phyloP scores from a whole-genome alignment of 1,284 basidiomycete species.

The Rhodotorula sp. region DNA sequence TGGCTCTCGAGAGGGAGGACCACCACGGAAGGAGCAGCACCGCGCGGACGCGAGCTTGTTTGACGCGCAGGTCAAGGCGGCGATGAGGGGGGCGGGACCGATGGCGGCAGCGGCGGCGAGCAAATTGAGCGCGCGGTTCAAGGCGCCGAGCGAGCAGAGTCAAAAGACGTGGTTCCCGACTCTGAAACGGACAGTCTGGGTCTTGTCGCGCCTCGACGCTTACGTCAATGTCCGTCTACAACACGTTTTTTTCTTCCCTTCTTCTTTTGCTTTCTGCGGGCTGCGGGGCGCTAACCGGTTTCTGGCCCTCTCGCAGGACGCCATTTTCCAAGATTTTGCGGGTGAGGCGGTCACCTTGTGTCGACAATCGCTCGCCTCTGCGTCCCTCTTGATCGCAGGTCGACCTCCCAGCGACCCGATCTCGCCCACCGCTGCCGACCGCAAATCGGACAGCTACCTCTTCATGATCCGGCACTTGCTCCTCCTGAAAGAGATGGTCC shows the following conservation, averaged over 20 bases:
- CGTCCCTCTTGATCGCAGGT: conserved; percentile 63
- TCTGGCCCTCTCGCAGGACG: conserved; percentile 58
- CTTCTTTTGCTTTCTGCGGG: no score
- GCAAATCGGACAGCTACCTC: conserved; percentile 64
- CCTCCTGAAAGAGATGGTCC: conserved; percentile 82
- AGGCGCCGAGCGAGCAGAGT: conserved; percentile 66
- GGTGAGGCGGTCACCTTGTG: conserved; percentile 83
- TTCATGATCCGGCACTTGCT: conserved; percentile 87
- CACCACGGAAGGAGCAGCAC: neutral
- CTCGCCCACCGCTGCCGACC: neutral
- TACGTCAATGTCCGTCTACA: conserved; percentile 73
- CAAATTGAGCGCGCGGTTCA: conserved; percentile 55
- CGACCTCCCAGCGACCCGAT: conserved; percentile 48
- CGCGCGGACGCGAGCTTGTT: neutral
- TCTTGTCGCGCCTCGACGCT: conserved; percentile 78
- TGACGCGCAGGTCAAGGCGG: conserved; percentile 2
- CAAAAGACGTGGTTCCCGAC: conserved; percentile 88
- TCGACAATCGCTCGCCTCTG: conserved; percentile 69
- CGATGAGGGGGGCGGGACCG: neutral
- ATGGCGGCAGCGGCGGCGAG: neutral
- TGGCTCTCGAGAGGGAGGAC: neutral
- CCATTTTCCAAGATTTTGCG: conserved; percentile 89
- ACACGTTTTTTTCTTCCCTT: no score
- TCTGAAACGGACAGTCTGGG: conserved; percentile 77
- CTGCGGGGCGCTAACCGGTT: neutral